Percentiles rank a stretch among this genome's conserved stretches.
phyloP scores from a whole-genome alignment of 306 rosid species.

The Hippophae rhamnoides region DNA sequence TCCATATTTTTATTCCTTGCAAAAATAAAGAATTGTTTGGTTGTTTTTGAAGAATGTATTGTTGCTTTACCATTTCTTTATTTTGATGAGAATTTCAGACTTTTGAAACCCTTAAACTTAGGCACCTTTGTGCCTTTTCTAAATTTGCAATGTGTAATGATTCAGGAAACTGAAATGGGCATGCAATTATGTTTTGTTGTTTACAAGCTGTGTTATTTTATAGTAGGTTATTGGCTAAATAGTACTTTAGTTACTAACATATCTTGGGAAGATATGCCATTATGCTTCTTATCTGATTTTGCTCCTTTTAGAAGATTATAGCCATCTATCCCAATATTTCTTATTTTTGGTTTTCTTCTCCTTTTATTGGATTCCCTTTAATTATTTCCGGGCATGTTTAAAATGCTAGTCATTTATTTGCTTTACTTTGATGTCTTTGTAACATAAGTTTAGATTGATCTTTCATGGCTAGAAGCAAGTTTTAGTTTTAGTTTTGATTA shows the following conservation, averaged over 20 bases:
- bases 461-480: too few species aligned
- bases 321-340: too few species aligned
- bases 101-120: neutral
- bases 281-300: neutral
- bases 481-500: too few species aligned
- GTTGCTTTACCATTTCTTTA: neutral
- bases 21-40: neutral
- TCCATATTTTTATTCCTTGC: neutral
- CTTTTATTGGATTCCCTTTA: too few species aligned
- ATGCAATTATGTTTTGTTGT: neutral
- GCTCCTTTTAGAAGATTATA: neutral
- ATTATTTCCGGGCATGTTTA: too few species aligned
- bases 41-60: neutral
- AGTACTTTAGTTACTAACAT: neutral
- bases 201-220: neutral
- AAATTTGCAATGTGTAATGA: neutral
- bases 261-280: neutral
- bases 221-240: neutral
- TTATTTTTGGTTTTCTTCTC: too few species aligned
- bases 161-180: conserved; percentile 4
- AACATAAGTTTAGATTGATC: too few species aligned
- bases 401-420: too few species aligned
- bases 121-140: neutral
- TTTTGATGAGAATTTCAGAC: neutral
- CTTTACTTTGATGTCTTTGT: too few species aligned